These are phyloP conservation scores for Sporothrix humicola DNA, from an alignment of 2,329 filamentous ascomycete species.

Conservation along the genomic window DNA sequence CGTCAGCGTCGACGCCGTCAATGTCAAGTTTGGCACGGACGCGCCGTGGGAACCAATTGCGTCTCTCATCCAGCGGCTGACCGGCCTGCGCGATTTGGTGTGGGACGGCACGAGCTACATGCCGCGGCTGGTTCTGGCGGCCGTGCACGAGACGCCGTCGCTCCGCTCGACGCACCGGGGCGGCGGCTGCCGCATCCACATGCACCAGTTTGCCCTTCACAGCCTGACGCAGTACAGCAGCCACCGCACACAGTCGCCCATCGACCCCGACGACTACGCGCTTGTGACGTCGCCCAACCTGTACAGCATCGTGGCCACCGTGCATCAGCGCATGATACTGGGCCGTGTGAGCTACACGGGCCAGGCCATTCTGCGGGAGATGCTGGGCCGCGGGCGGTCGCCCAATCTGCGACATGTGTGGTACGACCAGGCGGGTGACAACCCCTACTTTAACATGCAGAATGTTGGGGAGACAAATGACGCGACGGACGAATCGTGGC, in stretches of 20 bases:
- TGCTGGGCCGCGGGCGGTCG: background rate
- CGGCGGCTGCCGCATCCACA: conserved; percentile 3
- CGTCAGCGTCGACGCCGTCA: background rate
- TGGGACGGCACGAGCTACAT: conserved; percentile 1
- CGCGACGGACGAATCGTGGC: background rate
- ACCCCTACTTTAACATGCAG: background rate
- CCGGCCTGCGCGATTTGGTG: background rate
- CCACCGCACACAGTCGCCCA: background rate
- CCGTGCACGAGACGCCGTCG: background rate
- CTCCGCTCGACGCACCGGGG: background rate
- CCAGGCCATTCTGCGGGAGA: background rate
- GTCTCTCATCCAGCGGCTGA: background rate
- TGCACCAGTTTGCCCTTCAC: background rate
- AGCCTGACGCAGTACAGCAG: background rate
- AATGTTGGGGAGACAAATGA: background rate
- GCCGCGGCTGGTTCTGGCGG: background rate
- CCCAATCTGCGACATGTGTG: background rate
- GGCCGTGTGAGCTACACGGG: background rate
- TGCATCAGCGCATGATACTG: background rate
- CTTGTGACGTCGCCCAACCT: background rate
- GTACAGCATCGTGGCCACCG: background rate
- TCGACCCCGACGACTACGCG: background rate
- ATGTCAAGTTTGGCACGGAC: background rate
- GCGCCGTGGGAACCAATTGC: background rate
- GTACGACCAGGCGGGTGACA: background rate